phyloP scores from a whole-genome alignment of 257 asterid species.

The Cynanchum wilfordii region DNA sequence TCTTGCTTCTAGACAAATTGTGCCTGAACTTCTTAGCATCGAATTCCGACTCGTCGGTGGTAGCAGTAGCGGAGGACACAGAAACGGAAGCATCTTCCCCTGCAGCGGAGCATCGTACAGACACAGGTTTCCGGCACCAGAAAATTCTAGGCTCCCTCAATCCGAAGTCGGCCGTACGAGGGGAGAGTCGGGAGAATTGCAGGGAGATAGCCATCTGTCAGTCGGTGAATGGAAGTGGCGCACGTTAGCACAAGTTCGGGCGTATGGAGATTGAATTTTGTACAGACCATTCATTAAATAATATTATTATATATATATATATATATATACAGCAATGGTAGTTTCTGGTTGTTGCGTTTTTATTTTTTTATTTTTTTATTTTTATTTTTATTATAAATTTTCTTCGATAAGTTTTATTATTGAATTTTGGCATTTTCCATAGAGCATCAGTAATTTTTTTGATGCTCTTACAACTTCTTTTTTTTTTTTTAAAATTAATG shows the following conservation, averaged over 20 bases:
- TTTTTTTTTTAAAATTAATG: no score
- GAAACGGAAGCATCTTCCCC: slow-evolving; percentile 41
- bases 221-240: slow-evolving; percentile 14
- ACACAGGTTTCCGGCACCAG: slow-evolving; percentile 37
- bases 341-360: not conserved
- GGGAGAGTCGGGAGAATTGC: slow-evolving; percentile 57
- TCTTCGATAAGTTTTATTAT: slow-evolving; percentile 1
- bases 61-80: slow-evolving; percentile 28
- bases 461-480: no score
- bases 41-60: slow-evolving; percentile 44
- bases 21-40: slow-evolving; percentile 79
- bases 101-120: slow-evolving; percentile 59
- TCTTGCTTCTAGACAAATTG: slow-evolving; percentile 81
- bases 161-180: slow-evolving; percentile 33
- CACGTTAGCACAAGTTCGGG: slow-evolving; percentile 22
- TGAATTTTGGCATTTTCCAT: slow-evolving; percentile 12
- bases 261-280: not conserved
- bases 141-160: slow-evolving; percentile 53
- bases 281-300: not conserved
- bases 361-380: not conserved
- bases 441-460: slow-evolving; percentile 7
- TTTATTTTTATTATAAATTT: not conserved
- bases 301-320: no score
- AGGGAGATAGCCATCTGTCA: slow-evolving; percentile 64
- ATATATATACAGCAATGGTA: slow-evolving; percentile 10